Percentiles rank a stretch among this genome's conserved stretches.
Conservation (phyloP, 768 basidiomycete species). For the Amanita molliuscula region DNA sequence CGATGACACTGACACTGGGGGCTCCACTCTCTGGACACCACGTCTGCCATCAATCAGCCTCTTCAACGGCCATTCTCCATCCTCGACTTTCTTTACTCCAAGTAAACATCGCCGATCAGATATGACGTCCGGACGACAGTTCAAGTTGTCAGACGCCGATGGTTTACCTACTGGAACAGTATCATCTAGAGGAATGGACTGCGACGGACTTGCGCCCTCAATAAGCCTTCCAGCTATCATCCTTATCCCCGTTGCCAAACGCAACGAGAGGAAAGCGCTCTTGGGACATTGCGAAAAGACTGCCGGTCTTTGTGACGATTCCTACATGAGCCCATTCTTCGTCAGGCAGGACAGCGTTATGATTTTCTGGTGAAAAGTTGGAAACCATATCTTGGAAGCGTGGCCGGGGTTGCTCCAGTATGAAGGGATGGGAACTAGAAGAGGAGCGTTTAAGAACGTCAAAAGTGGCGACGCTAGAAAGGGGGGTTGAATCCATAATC, state of each 20-base stretch:
- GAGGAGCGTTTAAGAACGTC: conserved; percentile 48
- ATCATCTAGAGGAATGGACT: not conserved
- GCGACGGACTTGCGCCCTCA: conserved; percentile 11
- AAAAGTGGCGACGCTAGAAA: conserved; percentile 67
- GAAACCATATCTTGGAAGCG: conserved; percentile 66
- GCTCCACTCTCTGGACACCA: conserved; percentile 2
- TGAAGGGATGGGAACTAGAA: conserved; percentile 43
- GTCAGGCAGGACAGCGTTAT: conserved; percentile 25
- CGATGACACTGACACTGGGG: not conserved
- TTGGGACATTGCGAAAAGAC: conserved; percentile 81
- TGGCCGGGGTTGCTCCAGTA: conserved; percentile 81
- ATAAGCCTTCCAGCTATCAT: conserved; percentile 13
- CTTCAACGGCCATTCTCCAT: conserved; percentile 8
- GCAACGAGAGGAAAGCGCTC: conserved; percentile 73
- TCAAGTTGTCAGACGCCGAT: not conserved
- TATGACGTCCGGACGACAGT: conserved; percentile 4
- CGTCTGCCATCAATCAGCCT: conserved; percentile 6
- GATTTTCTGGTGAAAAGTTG: conserved; percentile 29
- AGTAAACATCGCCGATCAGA: conserved; percentile 2
- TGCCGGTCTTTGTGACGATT: conserved; percentile 56
- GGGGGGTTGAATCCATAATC: not conserved
- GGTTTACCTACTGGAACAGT: not conserved
- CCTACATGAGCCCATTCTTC: conserved; percentile 74
- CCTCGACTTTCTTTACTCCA: conserved; percentile 7
- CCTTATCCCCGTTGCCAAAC: conserved; percentile 33